A percentile compares a stretch with the other conserved stretches of the same genome.
Conservation (phyloP, 1,284 basidiomycete genomes). For the Porphyrellus sp. region DNA sequence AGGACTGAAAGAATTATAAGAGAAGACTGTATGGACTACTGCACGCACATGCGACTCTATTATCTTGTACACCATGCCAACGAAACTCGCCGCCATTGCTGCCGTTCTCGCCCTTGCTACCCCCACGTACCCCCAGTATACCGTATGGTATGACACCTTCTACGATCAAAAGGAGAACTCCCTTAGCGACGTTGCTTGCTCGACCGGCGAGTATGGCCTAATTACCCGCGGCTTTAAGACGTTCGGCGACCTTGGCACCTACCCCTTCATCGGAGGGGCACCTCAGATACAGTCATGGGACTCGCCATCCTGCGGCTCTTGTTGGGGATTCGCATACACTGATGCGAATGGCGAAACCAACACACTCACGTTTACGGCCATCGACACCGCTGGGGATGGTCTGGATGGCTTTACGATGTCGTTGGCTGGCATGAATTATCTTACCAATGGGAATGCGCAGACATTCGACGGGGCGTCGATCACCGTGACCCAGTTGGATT, state of each 20-base stretch:
- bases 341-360: not conserved
- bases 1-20: too few relatives aligned
- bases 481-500: too few relatives aligned
- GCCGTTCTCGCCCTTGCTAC: slow-evolving; percentile 1
- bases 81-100: slow-evolving; percentile 13
- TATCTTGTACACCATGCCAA: slow-evolving; percentile 1
- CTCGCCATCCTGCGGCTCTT: slow-evolving; percentile 26
- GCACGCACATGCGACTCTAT: too few relatives aligned
- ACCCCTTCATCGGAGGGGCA: slow-evolving; percentile 50
- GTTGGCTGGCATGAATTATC: not conserved
- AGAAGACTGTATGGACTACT: too few relatives aligned
- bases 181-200: slow-evolving; percentile 45
- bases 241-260: slow-evolving; percentile 45
- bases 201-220: slow-evolving; percentile 42
- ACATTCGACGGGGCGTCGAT: too few relatives aligned
- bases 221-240: slow-evolving; percentile 41
- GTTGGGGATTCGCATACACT: slow-evolving; percentile 36
- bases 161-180: slow-evolving; percentile 40
- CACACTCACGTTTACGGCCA: slow-evolving; percentile 29
- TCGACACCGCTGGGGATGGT: slow-evolving; percentile 13
- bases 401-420: not conserved
- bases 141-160: slow-evolving; percentile 11
- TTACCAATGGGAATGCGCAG: not conserved
- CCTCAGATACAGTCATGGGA: slow-evolving; percentile 32
- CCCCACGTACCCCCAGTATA: slow-evolving; percentile 9